Evolutionary conservation across 2,329 filamentous ascomycete species (phyloP), one percentile per base, ranked within the genome.

Genomic region (Cercospora beticola): DNA sequence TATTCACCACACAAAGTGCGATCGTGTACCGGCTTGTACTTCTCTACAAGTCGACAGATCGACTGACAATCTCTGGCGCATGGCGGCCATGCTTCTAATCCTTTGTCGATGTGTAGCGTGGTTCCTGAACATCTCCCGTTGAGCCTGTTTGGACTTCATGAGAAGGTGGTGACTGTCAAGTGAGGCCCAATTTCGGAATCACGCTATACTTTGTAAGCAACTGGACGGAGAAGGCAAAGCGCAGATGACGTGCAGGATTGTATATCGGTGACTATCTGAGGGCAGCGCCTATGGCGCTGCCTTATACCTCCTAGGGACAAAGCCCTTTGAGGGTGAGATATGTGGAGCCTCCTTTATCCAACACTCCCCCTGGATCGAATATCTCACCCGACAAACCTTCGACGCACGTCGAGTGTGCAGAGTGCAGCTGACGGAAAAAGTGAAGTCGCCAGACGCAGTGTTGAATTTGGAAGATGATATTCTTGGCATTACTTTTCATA

Each of bases 401-500:
- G n/a, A n/a, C n/a, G n/a, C n/a, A n/a, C n/a, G n/a, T n/a, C n/a
- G n/a, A n/a, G 5, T 43, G 16, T 43, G 36, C 36, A 43, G 36
- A 43, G 16, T 43, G 36, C 6, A n/a, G 1, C 33, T 36, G 33
- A 28, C 6, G 49, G 18, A 14, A 54, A 21, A 21, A 21, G 46
- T 52, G 46, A 52, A 23, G n/a, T 21, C 46, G 5, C 10, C 9
- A 23, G 18, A 12, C 46, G 4, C 9, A 5, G 1, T 36, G 12
- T 26, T 16, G 23, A 23, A 54, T 12, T 21, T 18, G 9, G 0
- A 49, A 9, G 4, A 26, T 54, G 5, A 28, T 28, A 26, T 56
- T 26, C 60, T 62, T 62, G 60, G 26, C 60, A 21, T 61, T 40
- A 23, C 58, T 61, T 61, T 26, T 36, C 58, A 3, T 36, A 26